Conservation (phyloP, 2,329 filamentous ascomycete genomes). For the Diaporthe citriasiana region DNA sequence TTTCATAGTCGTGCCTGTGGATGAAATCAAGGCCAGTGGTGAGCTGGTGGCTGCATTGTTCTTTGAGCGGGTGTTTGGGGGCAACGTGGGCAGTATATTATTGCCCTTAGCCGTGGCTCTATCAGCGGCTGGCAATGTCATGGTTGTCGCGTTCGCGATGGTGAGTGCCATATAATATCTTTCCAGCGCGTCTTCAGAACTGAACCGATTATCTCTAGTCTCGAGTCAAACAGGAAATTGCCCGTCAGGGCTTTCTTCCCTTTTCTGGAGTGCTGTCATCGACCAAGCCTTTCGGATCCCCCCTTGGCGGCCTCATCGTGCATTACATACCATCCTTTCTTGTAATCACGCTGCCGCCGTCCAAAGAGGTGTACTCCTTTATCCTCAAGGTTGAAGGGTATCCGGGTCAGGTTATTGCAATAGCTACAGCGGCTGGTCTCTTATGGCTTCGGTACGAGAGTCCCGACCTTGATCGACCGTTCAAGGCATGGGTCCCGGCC, state of each 20-base stretch:
- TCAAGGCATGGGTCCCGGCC: slow-evolving; percentile 68
- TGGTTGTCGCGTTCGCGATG: slow-evolving; percentile 76
- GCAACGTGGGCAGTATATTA: slow-evolving; percentile 46
- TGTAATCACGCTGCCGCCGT: slow-evolving; percentile 76
- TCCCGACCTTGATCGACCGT: slow-evolving; percentile 57
- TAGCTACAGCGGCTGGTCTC: slow-evolving; percentile 71
- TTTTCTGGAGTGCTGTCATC: slow-evolving; percentile 69
- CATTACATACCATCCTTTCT: slow-evolving; percentile 78
- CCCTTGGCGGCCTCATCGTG: slow-evolving; percentile 76
- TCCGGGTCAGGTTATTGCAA: slow-evolving; percentile 52
- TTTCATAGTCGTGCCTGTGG: slow-evolving; percentile 75
- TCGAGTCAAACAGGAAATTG: slow-evolving; percentile 50
- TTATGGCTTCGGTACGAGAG: slow-evolving; percentile 71
- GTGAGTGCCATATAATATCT: neutral
- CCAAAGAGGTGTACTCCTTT: slow-evolving; percentile 77
- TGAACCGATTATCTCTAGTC: slow-evolving; percentile 58
- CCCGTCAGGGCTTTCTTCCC: slow-evolving; percentile 26
- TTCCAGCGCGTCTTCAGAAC: too few relatives aligned
- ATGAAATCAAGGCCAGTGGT: slow-evolving; percentile 76
- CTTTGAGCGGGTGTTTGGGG: slow-evolving; percentile 75
- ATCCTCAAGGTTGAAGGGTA: slow-evolving; percentile 80
- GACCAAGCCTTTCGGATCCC: slow-evolving; percentile 76
- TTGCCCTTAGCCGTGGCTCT: slow-evolving; percentile 64
- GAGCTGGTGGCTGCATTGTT: slow-evolving; percentile 78
- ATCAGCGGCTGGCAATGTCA: slow-evolving; percentile 79